A percentile compares a stretch with the other conserved stretches of the same genome.
Evolutionary conservation across 2,329 filamentous ascomycete genomes (phyloP).

Genomic region (Hypoxylon sp.): DNA sequence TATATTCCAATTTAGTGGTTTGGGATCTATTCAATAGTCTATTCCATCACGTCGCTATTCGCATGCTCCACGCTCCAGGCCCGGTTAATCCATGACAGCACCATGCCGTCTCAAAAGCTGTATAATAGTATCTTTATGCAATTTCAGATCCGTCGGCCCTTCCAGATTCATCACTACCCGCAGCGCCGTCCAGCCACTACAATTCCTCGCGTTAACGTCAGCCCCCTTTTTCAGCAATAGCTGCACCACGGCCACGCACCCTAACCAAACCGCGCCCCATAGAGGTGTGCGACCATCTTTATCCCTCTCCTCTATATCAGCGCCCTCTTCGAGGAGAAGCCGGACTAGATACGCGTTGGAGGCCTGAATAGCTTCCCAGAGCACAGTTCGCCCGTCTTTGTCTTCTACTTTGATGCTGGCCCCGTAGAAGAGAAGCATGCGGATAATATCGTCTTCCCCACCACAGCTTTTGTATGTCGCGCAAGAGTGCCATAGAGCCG

Average conservation of each 20-base stretch:
- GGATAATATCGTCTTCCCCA: neutral
- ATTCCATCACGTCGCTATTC: too few species aligned
- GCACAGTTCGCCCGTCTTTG: neutral
- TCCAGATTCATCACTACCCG: neutral
- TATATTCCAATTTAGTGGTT: too few species aligned
- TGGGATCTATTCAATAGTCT: too few species aligned
- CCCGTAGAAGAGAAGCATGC: neutral
- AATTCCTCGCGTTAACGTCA: neutral
- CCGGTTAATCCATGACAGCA: neutral
- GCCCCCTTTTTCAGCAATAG: constrained; percentile 20
- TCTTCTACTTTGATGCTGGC: neutral
- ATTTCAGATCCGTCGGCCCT: too few species aligned
- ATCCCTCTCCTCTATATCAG: constrained; percentile 1
- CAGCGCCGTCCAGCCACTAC: neutral
- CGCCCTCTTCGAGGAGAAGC: neutral
- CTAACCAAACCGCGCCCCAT: neutral
- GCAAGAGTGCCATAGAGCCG: neutral
- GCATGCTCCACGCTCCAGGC: too few species aligned
- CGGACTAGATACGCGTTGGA: neutral
- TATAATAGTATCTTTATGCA: neutral
- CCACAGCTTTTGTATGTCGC: too few species aligned
- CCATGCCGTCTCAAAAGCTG: neutral
- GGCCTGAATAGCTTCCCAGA: neutral
- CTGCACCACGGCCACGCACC: neutral
- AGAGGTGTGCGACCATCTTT: constrained; percentile 6